These are phyloP conservation scores for Aspergillus asperescens DNA, from an alignment of 495 filamentous ascomycete species.

Conservation along the genomic window DNA sequence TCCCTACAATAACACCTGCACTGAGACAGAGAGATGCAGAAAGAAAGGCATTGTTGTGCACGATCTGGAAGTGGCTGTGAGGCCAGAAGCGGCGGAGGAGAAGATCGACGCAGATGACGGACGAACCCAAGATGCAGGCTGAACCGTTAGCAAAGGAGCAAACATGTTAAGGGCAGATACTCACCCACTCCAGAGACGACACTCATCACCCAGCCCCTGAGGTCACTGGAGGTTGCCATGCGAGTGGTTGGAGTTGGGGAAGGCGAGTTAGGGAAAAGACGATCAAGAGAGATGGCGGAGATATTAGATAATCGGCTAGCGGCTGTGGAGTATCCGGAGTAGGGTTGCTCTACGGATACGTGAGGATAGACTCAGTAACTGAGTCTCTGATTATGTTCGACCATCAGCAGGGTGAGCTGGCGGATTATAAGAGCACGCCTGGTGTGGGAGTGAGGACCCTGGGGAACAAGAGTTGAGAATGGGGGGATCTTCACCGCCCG, in stretches of 20 bases:
- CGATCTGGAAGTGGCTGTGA: constrained; percentile 74
- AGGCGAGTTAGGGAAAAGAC: constrained; percentile 7
- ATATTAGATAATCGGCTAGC: constrained; percentile 14
- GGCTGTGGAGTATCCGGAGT: neutral
- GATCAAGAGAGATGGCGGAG: constrained; percentile 5
- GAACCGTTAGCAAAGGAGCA: constrained; percentile 4
- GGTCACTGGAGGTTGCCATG: constrained; percentile 66
- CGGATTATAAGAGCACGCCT: too few species aligned
- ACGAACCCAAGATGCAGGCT: constrained; percentile 79
- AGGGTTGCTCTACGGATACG: too few species aligned
- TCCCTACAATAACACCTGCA: constrained; percentile 91
- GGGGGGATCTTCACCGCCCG: neutral
- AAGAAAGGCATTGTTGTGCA: constrained; percentile 81
- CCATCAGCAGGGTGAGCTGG: neutral
- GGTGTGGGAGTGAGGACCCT: neutral
- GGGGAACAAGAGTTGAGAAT: neutral
- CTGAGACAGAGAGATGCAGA: constrained; percentile 85
- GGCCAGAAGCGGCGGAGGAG: constrained; percentile 65
- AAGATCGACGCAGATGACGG: constrained; percentile 81
- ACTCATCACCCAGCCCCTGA: constrained; percentile 90
- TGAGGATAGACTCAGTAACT: neutral
- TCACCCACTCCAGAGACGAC: constrained; percentile 73
- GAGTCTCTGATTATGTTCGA: neutral
- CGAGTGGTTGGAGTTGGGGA: constrained; percentile 15
- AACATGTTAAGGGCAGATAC: constrained; percentile 17